Conservation (phyloP, 805 yeast species). For the Yamadazyma nakazawae region DNA sequence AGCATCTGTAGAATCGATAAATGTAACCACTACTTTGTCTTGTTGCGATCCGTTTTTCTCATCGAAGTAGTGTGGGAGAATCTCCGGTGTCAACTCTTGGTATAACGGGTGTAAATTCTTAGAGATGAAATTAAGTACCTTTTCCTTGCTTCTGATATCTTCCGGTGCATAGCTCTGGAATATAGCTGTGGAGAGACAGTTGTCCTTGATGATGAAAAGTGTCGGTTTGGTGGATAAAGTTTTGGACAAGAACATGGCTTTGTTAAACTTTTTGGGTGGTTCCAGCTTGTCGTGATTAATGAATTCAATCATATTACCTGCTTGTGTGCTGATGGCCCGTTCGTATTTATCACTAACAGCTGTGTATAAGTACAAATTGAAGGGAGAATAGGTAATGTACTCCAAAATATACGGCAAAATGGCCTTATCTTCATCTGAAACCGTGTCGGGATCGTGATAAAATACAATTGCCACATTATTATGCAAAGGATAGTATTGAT, state of each 20-base stretch:
- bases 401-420: constrained; percentile 60
- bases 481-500: constrained; percentile 35
- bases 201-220: constrained; percentile 56
- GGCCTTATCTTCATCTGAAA: constrained; percentile 59
- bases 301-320: constrained; percentile 35
- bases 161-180: constrained; percentile 62
- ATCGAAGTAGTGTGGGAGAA: constrained; percentile 35
- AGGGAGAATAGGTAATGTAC: constrained; percentile 51
- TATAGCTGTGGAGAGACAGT: constrained; percentile 48
- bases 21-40: constrained; percentile 48
- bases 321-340: constrained; percentile 41
- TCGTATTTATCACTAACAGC: constrained; percentile 44
- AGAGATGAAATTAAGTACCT: constrained; percentile 49
- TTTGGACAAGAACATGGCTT: constrained; percentile 47
- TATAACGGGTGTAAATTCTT: constrained; percentile 50
- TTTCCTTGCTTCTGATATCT: constrained; percentile 52
- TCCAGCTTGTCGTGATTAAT: constrained; percentile 42
- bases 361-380: constrained; percentile 51
- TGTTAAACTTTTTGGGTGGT: constrained; percentile 35
- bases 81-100: constrained; percentile 47
- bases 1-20: constrained; percentile 42
- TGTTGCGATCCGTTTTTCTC: constrained; percentile 18
- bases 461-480: constrained; percentile 51
- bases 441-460: constrained; percentile 47
- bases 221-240: constrained; percentile 62